phyloP scores from a whole-genome alignment of 2,329 filamentous ascomycete species.

The Sclerotinia sclerotiorum region DNA sequence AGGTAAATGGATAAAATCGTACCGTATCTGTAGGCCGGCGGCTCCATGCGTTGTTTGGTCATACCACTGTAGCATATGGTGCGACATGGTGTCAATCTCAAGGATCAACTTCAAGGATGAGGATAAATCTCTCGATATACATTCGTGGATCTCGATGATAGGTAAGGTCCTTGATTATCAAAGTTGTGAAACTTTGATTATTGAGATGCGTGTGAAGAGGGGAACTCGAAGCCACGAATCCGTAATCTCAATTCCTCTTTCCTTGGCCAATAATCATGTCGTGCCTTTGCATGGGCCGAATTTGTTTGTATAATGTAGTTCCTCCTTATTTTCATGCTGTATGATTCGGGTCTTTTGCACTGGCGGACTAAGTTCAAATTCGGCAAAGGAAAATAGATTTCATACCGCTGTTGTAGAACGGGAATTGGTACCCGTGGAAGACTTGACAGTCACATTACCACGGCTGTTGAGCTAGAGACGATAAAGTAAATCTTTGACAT shows the following conservation, averaged over 20 bases:
- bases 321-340: constrained; percentile 18
- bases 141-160: constrained; percentile 24
- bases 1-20: constrained; percentile 19
- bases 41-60: constrained; percentile 18
- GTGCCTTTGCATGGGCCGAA: constrained; percentile 8
- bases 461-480: neutral
- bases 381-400: constrained; percentile 18
- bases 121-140: neutral
- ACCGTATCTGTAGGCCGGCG: constrained; percentile 21
- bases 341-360: constrained; percentile 18
- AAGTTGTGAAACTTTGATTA: constrained; percentile 5
- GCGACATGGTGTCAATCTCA: constrained; percentile 10
- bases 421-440: constrained; percentile 8
- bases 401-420: constrained; percentile 15
- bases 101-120: constrained; percentile 11
- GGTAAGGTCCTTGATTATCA: constrained; percentile 1
- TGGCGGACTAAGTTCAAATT: constrained; percentile 8
- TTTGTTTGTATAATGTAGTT: constrained; percentile 18
- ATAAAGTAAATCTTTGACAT: constrained; percentile 4
- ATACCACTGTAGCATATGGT: constrained; percentile 11
- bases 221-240: neutral
- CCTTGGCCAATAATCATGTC: constrained; percentile 13
- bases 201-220: constrained; percentile 6
- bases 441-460: constrained; percentile 18
- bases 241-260: constrained; percentile 1